Base-by-base conservation (phyloP, 257 asterid genomes). In the Ilex asprella region DNA sequence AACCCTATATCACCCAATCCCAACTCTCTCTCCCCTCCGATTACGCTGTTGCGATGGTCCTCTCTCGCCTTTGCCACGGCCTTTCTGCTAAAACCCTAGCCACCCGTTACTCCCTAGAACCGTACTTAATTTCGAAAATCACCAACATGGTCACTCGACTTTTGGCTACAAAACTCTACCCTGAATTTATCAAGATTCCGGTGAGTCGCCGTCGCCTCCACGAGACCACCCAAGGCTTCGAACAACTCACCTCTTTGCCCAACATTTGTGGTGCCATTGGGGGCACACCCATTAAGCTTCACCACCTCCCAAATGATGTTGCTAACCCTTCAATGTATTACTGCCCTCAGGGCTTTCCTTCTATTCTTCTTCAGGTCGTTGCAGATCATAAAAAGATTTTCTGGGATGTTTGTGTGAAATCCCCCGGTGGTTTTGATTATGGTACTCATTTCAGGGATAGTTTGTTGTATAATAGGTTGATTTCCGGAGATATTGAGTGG, bases 21-120 rank as follows among this genome's bases (percentile, higher is more conserved):
- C 97, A 93, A 77, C 94, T 93, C 69, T 89, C 96, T 16, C 81
- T 93, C 6, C 99, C 99, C 2, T 89, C 99, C 7, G 99, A 93
- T 69, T 93, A 93, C 73, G 97, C 99, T 62, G 99, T 93, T 4
- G 97, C 99, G 3, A 93, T 93, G 99, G 99, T 93, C 2, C 91
- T 93, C 51, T 87, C 96, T 39, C 81, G 97, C 44, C 86, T 93
- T 49, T 67, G 85, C 60, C 97, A 93, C 63, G 97, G 97, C 58
- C 75, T 81, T 12, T 71, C 84, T 12, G 88, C 95, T 68, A 80
- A 84, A 81, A 81, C 95, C 60, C 76, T 93, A 55, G 96, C 97
- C 60, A 67, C 95, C 29, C 96, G 96, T 7, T 93, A 89, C 35
- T 86, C 84, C 65, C 95, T 89, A 12, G 99, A 93, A 53, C 97